phyloP scores from a whole-genome alignment of 2,329 filamentous ascomycete genomes.

The Macroventuria anomochaeta region DNA sequence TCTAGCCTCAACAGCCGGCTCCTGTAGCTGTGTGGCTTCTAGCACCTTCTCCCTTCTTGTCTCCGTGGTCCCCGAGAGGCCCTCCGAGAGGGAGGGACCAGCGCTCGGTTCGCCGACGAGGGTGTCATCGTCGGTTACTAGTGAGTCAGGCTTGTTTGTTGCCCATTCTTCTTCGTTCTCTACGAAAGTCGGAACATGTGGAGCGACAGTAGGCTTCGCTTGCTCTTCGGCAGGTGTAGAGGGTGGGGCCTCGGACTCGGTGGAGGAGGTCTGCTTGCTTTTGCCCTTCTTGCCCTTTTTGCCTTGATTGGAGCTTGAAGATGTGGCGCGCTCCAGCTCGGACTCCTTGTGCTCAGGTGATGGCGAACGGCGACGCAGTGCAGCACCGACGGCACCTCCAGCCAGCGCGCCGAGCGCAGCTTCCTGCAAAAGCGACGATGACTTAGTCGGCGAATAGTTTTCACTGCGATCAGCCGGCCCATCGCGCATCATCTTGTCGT shows the following conservation, averaged over 20 bases:
- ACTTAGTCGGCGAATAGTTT: slow-evolving; percentile 26
- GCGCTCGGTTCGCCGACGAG: slow-evolving; percentile 38
- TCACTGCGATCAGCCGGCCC: slow-evolving; percentile 12
- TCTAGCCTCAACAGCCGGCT: slow-evolving; percentile 21
- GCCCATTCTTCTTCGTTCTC: slow-evolving; percentile 44
- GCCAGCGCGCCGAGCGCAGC: slow-evolving; percentile 38
- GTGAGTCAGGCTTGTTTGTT: slow-evolving; percentile 32
- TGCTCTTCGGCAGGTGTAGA: slow-evolving; percentile 10
- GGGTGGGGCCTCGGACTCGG: background rate
- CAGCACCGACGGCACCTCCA: slow-evolving; percentile 33
- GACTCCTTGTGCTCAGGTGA: background rate
- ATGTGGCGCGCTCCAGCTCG: background rate
- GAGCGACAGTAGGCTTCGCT: slow-evolving; percentile 16
- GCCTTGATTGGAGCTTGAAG: background rate
- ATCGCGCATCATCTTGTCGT: slow-evolving; percentile 36
- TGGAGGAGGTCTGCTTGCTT: slow-evolving; percentile 1
- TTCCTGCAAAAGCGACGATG: slow-evolving; percentile 36
- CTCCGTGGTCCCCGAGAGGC: slow-evolving; percentile 29
- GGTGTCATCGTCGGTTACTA: slow-evolving; percentile 40
- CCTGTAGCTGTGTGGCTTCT: slow-evolving; percentile 32
- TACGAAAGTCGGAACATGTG: slow-evolving; percentile 35
- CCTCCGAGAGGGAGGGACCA: slow-evolving; percentile 16
- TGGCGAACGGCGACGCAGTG: background rate
- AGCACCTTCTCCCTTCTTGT: slow-evolving; percentile 35
- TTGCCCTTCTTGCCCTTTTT: slow-evolving; percentile 12